Conservation (phyloP, 352 stramenopile species). For the Blastocystis sp. region DNA sequence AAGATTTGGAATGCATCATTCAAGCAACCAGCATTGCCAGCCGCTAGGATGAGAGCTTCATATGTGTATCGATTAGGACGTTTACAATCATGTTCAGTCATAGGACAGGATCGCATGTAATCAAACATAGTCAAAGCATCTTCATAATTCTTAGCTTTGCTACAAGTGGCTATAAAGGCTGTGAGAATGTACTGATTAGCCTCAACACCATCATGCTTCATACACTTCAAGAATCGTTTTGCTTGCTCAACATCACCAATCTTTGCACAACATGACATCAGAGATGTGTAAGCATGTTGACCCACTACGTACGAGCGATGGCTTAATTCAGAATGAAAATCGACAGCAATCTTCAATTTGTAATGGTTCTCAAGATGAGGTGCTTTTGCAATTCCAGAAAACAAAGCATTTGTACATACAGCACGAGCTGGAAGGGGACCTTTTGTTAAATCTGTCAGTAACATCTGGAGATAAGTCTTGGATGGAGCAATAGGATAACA, state of each 20-base stretch:
- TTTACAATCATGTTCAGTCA: slow-evolving; percentile 11
- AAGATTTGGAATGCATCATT: slow-evolving; percentile 57
- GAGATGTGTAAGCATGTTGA: slow-evolving; percentile 59
- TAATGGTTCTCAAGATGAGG: slow-evolving; percentile 59
- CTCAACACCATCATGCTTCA: slow-evolving; percentile 13
- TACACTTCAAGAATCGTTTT: slow-evolving; percentile 33
- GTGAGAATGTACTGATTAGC: slow-evolving; percentile 59
- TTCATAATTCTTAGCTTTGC: slow-evolving; percentile 59
- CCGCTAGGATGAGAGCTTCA: slow-evolving; percentile 51
- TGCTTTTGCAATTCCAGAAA: slow-evolving; percentile 55
- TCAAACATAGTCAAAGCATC: slow-evolving; percentile 59
- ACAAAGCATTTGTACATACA: slow-evolving; percentile 59
- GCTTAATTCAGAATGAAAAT: slow-evolving; percentile 43
- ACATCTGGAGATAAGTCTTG: slow-evolving; percentile 48
- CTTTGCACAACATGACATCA: slow-evolving; percentile 62
- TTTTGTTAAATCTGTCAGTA: slow-evolving; percentile 28
- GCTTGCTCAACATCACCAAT: slow-evolving; percentile 55
- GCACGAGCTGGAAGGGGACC: slow-evolving; percentile 38
- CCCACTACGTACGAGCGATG: slow-evolving; percentile 28
- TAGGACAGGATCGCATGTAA: slow-evolving; percentile 50
- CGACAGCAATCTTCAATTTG: slow-evolving; percentile 50
- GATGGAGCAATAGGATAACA: slow-evolving; percentile 53
- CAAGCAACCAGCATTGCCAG: slow-evolving; percentile 19
- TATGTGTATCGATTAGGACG: slow-evolving; percentile 62
- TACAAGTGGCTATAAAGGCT: slow-evolving; percentile 55